Conservation (phyloP, 1,284 basidiomycete species). For the Rhodotorula sp. region DNA sequence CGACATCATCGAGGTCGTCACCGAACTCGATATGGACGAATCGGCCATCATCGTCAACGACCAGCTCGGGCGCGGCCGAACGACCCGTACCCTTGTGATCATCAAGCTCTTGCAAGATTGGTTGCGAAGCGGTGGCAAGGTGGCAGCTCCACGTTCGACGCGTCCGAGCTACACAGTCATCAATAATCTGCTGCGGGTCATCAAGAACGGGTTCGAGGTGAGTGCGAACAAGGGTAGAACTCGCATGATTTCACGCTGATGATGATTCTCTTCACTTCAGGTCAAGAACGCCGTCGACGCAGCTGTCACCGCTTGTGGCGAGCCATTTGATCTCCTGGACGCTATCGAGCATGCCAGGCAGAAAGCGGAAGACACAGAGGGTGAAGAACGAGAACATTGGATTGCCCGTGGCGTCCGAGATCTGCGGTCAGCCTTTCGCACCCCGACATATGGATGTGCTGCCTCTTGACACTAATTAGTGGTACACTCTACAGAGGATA, state of each 20-base stretch:
- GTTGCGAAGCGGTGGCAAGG: slow-evolving; percentile 57
- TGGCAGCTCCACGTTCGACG: slow-evolving; percentile 8
- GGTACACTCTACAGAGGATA: slow-evolving; percentile 15
- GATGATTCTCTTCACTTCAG: slow-evolving; percentile 27
- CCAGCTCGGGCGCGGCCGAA: slow-evolving; percentile 86
- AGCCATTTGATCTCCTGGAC: slow-evolving; percentile 79
- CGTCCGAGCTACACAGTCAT: slow-evolving; percentile 54
- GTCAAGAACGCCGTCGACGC: slow-evolving; percentile 70
- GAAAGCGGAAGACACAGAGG: slow-evolving; percentile 70
- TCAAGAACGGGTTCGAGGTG: slow-evolving; percentile 76
- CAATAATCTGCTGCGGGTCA: slow-evolving; percentile 77
- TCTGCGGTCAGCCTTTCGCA: slow-evolving; percentile 57
- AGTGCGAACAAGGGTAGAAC: slow-evolving; percentile 25
- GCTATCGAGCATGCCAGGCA: slow-evolving; percentile 79
- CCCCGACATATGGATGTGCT: not conserved
- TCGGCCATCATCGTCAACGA: slow-evolving; percentile 93
- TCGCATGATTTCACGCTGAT: slow-evolving; percentile 2
- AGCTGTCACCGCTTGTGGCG: slow-evolving; percentile 81
- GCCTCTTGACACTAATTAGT: not conserved
- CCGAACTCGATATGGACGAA: slow-evolving; percentile 61
- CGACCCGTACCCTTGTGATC: slow-evolving; percentile 83
- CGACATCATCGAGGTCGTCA: slow-evolving; percentile 73
- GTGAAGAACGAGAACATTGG: slow-evolving; percentile 63
- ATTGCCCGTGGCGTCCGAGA: slow-evolving; percentile 76
- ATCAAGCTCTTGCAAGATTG: slow-evolving; percentile 83